Base-by-base conservation (phyloP, 129 eudicot species). In the Flaveria ramosissima region DNA sequence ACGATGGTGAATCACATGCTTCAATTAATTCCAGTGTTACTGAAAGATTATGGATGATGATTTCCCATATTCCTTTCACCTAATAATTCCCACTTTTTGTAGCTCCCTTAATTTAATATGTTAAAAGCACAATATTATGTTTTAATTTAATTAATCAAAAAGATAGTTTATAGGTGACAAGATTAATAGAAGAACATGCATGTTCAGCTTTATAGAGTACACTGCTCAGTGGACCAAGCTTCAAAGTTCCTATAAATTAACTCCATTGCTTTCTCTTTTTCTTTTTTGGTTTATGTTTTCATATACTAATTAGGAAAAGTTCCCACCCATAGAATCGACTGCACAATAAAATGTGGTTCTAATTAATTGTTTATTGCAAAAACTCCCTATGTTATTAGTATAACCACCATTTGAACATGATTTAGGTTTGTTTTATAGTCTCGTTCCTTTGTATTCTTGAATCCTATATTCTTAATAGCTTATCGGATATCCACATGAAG, bases 161-260 rank as follows among this genome's bases (percentile, higher is more conserved):
- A 9, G 48, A 65, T 32, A 30, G 48, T 27, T 63, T 30, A 14
- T 65, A 65, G 70, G 70, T 36, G 36, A 15, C 70, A 65, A n/a
- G 70, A 36, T 14, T 66, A 64, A 39, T 55, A 68, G 73, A 46
- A 45, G 39, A 68, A 68, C 73, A 68, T 68, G 73, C 73, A 68
- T 68, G 55, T 20, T 68, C 73, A 68, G 73, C 73, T 68, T 68
- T 68, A 19, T 68, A 68, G 73, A 68, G 73, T 45, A 68, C 19
- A 68, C 56, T 68, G 53, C 52, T 19, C 53, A 43, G 56, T 45
- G 73, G 73, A 68, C 73, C 73, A 43, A 68, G 17, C 32, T 68
- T 26, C 4, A 36, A 65, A 65, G 50, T 39, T 32, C 41, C 27
- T 26, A 36, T n/a, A 43, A 68, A 68, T 20, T 42, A 41, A 68